A percentile compares a stretch with the other conserved stretches of the same genome.
These are phyloP conservation scores for Coriolopsis trogii DNA, from an alignment of 1,284 basidiomycete genomes.

Conservation along the genomic window DNA sequence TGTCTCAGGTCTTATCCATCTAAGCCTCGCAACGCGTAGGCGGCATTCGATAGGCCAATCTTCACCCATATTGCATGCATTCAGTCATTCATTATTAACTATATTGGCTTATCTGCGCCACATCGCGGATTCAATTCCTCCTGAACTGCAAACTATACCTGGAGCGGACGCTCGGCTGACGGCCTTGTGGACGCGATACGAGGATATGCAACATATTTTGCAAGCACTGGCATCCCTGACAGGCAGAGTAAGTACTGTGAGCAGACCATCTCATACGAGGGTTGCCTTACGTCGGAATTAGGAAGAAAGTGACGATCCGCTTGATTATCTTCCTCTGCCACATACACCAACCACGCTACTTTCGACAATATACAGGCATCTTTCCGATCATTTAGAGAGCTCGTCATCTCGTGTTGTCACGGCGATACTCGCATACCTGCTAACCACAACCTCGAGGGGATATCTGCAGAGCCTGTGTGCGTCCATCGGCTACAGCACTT, in stretches of 20 bases:
- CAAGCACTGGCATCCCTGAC: conserved; percentile 55
- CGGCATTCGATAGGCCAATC: conserved; percentile 31
- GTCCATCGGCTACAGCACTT: conserved; percentile 57
- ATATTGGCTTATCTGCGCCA: conserved; percentile 52
- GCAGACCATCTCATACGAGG: no score
- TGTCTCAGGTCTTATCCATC: neutral
- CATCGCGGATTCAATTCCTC: conserved; percentile 12
- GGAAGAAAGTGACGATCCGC: conserved; percentile 43
- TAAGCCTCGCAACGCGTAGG: neutral
- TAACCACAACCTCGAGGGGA: conserved; percentile 60
- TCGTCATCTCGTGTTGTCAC: conserved; percentile 47
- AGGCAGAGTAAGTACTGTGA: conserved; percentile 52
- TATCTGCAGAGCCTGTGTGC: conserved; percentile 58
- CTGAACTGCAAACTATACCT: neutral
- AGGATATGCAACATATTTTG: conserved; percentile 51
- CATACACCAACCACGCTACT: conserved; percentile 49
- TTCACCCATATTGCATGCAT: conserved; percentile 62
- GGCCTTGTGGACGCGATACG: conserved; percentile 56
- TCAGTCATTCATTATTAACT: conserved; percentile 63
- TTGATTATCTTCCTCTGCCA: conserved; percentile 43
- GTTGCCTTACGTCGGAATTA: conserved; percentile 32
- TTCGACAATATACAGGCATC: conserved; percentile 52
- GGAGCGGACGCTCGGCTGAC: conserved; percentile 38
- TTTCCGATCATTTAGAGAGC: conserved; percentile 53
- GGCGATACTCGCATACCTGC: conserved; percentile 63